Percentiles rank a stretch among this genome's conserved stretches.
These are phyloP conservation scores for Botrytis paeoniae DNA, from an alignment of 2,329 filamentous ascomycete genomes.

Conservation along the genomic window DNA sequence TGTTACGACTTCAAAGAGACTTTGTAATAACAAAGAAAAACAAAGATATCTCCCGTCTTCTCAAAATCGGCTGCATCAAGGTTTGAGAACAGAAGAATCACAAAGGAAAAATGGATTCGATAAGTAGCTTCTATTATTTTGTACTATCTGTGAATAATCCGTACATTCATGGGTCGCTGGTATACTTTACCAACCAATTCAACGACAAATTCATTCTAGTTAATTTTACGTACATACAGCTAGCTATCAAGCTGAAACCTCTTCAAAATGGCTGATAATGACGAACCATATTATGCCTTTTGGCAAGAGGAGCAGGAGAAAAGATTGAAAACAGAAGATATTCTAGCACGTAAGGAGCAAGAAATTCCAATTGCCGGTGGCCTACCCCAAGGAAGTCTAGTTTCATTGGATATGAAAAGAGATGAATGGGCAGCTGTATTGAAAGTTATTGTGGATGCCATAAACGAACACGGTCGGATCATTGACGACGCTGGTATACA, in stretches of 20 bases:
- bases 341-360: neutral
- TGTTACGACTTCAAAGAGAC: neutral
- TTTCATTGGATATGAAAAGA: neutral
- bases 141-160: neutral
- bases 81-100: neutral
- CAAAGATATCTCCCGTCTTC: neutral
- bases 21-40: neutral
- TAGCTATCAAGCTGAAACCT: neutral
- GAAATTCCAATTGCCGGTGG: neutral
- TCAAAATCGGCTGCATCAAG: neutral
- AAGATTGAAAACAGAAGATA: neutral
- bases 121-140: slow-evolving; percentile 7
- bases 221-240: neutral
- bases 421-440: neutral
- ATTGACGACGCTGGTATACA: neutral
- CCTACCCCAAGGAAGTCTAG: neutral
- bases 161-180: neutral
- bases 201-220: neutral
- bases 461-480: neutral
- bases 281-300: neutral
- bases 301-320: slow-evolving; percentile 1
- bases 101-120: neutral
- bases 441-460: neutral
- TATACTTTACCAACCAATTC: neutral
- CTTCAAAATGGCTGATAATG: neutral